Conservation (phyloP, 169 alveolate species). For the Perkinsus marinus region DNA sequence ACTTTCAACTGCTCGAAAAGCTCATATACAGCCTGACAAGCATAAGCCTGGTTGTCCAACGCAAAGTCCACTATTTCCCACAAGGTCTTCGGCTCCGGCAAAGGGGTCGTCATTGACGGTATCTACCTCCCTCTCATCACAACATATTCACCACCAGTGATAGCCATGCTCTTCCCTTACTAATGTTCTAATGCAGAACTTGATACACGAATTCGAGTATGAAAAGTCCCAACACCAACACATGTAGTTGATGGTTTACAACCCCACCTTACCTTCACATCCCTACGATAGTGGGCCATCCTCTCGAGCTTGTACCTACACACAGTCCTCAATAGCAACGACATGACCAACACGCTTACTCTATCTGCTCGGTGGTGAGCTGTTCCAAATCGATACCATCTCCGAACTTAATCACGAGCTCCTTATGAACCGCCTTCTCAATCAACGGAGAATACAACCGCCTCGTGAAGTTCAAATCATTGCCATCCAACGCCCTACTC, state of each 20-base stretch:
- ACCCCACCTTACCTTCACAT: neutral
- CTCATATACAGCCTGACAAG: constrained; percentile 20
- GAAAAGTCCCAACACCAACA: too few relatives aligned
- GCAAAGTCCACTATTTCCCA: constrained; percentile 20
- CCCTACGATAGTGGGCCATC: neutral
- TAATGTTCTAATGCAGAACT: too few relatives aligned
- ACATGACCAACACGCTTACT: neutral
- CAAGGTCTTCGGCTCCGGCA: constrained; percentile 12
- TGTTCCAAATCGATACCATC: neutral
- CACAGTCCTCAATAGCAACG: neutral
- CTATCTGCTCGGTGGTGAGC: neutral
- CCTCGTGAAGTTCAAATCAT: neutral
- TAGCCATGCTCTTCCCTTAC: too few relatives aligned
- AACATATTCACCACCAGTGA: neutral
- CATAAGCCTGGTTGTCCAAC: constrained; percentile 17
- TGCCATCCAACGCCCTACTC: neutral
- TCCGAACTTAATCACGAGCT: neutral
- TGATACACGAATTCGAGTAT: too few relatives aligned
- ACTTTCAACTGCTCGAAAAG: constrained; percentile 20
- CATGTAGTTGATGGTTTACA: too few relatives aligned
- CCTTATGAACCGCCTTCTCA: constrained; percentile 11
- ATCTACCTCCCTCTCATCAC: neutral
- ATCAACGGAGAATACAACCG: neutral
- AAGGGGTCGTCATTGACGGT: neutral
- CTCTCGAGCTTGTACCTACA: neutral